Base-by-base conservation (phyloP, 169 alveolate species). In the Cryptosporidium viatorum region DNA sequence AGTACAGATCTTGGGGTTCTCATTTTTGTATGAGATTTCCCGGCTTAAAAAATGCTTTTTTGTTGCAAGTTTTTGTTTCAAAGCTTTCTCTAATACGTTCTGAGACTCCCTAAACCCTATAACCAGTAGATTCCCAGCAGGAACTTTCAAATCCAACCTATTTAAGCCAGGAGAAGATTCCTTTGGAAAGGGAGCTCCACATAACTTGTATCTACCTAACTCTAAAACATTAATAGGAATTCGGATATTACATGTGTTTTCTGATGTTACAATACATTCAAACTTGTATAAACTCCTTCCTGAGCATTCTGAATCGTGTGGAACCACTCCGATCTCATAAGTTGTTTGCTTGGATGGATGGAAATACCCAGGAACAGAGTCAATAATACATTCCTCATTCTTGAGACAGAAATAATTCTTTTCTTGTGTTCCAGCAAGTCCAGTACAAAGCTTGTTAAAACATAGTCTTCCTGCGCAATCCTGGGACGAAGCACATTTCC, bases 391-490 rank as follows among this genome's bases (percentile, higher is more conserved):
- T 41, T 59, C 52, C 23, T 80, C 10, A 1, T 35, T 51, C 21
- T 23, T n/a, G 7, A 26, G 55, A 62, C 89, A 80, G 4, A 33
- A 29, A 31, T 80, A 80, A 59, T n/a, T 80, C 18, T 29, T 37
- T n/a, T 80, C 58, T 4, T 65, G 51, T 1, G 37, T 80, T 26
- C 89, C 89, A 41, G 89, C 71, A 10, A 80, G 45, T 21, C 89
- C 89, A 23, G 89, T 62, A 31, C 89, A 80, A 7, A 80, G 69
- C 16, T 67, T 70, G n/a, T 80, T 43, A 39, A 29, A 41, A 41
- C 89, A 80, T 14, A 33, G 29, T 60, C 89, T 80, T 39, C 89
- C 89, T 26, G 68, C 68, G 43, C 89, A 80, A 21, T 80, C 89
- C 10, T 37, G 43, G 39, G 89, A 80, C 51, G 68, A 43, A 41